Base-by-base conservation (phyloP, 345 rosid genomes). In the Salix exigua region DNA sequence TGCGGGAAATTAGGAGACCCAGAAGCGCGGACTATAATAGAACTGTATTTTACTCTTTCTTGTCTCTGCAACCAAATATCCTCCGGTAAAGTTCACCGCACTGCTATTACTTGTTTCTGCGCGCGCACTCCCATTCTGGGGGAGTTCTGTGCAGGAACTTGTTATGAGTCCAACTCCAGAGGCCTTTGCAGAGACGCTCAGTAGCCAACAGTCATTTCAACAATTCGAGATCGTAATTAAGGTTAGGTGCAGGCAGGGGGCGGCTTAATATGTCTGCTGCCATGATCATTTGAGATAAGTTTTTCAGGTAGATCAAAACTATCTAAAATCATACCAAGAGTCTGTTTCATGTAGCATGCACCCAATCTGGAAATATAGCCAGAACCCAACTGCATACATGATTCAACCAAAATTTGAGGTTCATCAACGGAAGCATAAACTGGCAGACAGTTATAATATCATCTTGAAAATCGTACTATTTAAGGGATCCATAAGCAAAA, bases 401-500 rank as follows among this genome's bases (percentile, higher is more conserved):
- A 62, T 48, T 70, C 25, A 65, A 63, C 23, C 10, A 13, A 62
- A 63, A 51, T 18, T 11, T 12, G 14, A 23, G 8, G 31, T 40
- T 14, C 72, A 38, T 60, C 23, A 48, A 30, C 66, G 75, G 14
- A 16, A 75, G 76, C 66, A 72, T 68, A 61, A 72, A 68, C 48
- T n/a, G 31, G 66, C 16, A 48, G 30, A 55, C 14, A n/a, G 42
- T 44, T 38, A 53, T 10, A 42, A 63, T 68, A 79, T 66, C 80
- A 70, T 77, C 31, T 18, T 31, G 19, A 79, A 75, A 67, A 66
- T 33, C 79, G 50, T 62, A 62, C 75, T n/a, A 37, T n/a, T 48
- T n/a, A 48, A 18, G 44, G 48, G 75, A 61, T 53, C 74, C 77
- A 62, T 46, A 75, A 72, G 67, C 72, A 79, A 51, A 50, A 46